Base-by-base conservation (phyloP, 805 yeast species). In the Myxozyma vanderwaltii region DNA sequence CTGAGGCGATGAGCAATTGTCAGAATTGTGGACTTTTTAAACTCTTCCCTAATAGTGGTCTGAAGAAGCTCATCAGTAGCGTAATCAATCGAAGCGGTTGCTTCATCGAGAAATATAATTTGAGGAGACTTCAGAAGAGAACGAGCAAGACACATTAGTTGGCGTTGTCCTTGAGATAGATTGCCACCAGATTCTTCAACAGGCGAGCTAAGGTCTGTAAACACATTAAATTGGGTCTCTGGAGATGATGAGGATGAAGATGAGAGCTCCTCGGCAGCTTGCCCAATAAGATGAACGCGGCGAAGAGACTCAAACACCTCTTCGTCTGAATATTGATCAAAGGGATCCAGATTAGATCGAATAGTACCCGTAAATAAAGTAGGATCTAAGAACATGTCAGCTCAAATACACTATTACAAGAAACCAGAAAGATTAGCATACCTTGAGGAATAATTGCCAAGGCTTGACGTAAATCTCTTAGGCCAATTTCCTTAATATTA, bases 361-460 rank as follows among this genome's bases (percentile, higher is more conserved):
- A 89, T 82, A 0, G 91, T 80, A 19, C 96, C 96, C 65, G 84
- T 83, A 77, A 89, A 89, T 54, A 89, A 74, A 0, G 87, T 90
- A 0, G 96, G 95, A 66, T 89, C 51, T 47, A 15, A 19, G 13
- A 47, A 13, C 12, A 7, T 17, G 29, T 31, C 23, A 47, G 40
- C 27, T n/a, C 6, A 13, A 1, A 26, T 17, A 7, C 7, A 27
- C 8, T 10, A n/a, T 17, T 38, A 27, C 12, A 13, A 17, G n/a
- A 4, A 19, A 3, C 7, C 13, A 4, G 17, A 36, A 36, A 19
- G 4, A 89, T 74, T 0, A 3, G 21, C 29, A 15, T 23, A 31
- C 51, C 96, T 72, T 89, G 96, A 2, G 96, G 96, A 69, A 89
- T 89, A 63, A 89, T 89, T 1, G 91, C 81, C 29, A 89, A 76